Evolutionary conservation across 306 rosid species (phyloP).

Genomic region (Fragaria ananassa): DNA sequence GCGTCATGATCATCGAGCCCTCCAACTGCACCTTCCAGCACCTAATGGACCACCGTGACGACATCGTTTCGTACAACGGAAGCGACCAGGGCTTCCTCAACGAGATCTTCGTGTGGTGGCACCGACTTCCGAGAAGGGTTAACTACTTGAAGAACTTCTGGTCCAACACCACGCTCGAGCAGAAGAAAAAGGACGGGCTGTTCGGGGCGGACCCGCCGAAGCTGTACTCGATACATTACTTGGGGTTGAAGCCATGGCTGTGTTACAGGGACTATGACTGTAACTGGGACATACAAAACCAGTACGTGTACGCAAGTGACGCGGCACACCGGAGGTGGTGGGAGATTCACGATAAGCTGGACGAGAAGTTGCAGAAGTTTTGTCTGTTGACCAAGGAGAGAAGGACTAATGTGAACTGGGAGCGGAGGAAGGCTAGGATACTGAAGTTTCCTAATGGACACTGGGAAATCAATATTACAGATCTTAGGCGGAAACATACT

Average conservation of each 20-base stretch:
- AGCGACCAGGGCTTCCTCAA: constrained; percentile 93
- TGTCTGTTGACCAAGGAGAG: constrained; percentile 65
- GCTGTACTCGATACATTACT: constrained; percentile 67
- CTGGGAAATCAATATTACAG: constrained; percentile 76
- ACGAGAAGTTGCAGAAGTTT: constrained; percentile 42
- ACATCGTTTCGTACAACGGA: constrained; percentile 77
- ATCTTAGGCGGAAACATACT: constrained; percentile 63
- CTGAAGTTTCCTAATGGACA: constrained; percentile 47
- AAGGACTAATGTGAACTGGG: constrained; percentile 74
- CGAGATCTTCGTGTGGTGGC: constrained; percentile 99
- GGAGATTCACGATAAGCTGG: constrained; percentile 65
- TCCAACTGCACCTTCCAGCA: constrained; percentile 71
- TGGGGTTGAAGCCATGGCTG: constrained; percentile 87
- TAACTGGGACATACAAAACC: constrained; percentile 67
- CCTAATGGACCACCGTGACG: constrained; percentile 47
- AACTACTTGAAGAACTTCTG: constrained; percentile 84
- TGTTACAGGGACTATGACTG: constrained; percentile 94
- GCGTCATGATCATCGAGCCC: constrained; percentile 89
- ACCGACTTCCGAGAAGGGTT: constrained; percentile 78
- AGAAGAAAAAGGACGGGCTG: constrained; percentile 52
- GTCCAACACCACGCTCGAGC: constrained; percentile 69
- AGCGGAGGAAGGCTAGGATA: constrained; percentile 46
- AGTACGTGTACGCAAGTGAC: constrained; percentile 81
- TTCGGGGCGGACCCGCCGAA: constrained; percentile 76
- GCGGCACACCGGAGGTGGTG: constrained; percentile 89